Conservation (phyloP, 306 rosid species). For the Elaeagnus macrophylla region DNA sequence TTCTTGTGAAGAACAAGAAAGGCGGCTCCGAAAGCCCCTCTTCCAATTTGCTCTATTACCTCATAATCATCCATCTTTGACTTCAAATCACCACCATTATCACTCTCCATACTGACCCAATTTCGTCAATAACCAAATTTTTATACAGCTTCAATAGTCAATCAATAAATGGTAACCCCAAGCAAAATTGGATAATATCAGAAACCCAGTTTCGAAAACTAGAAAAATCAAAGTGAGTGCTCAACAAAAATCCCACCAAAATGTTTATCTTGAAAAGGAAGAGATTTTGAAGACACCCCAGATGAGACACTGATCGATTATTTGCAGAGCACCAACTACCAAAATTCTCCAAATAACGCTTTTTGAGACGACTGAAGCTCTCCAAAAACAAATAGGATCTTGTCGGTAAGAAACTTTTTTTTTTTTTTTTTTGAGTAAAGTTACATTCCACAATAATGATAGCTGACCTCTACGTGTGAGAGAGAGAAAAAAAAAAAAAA, state of each 20-base stretch:
- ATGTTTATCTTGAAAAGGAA: slow-evolving; percentile 2
- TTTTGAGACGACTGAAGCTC: slow-evolving; percentile 22
- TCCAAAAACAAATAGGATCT: slow-evolving; percentile 29
- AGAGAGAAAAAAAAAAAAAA: slow-evolving; percentile 14
- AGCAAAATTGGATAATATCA: slow-evolving; percentile 20
- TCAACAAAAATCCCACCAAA: background rate
- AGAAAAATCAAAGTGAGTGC: slow-evolving; percentile 4
- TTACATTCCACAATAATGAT: slow-evolving; percentile 28
- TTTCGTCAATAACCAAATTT: slow-evolving; percentile 36
- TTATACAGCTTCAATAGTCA: slow-evolving; percentile 19
- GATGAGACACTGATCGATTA: background rate
- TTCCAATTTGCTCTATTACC: slow-evolving; percentile 69
- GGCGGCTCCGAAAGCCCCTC: slow-evolving; percentile 77
- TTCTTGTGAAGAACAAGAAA: slow-evolving; percentile 68
- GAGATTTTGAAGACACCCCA: slow-evolving; percentile 1
- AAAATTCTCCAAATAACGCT: slow-evolving; percentile 14
- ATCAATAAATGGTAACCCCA: slow-evolving; percentile 25
- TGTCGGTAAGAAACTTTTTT: slow-evolving; percentile 27
- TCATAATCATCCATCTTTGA: slow-evolving; percentile 73
- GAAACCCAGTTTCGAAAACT: slow-evolving; percentile 4
- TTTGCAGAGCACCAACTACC: slow-evolving; percentile 12
- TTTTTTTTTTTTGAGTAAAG: too few species aligned
- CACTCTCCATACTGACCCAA: slow-evolving; percentile 45
- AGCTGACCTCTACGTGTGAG: slow-evolving; percentile 17
- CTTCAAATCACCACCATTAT: slow-evolving; percentile 38